Evolutionary conservation across 257 asterid species (phyloP), one percentile per base, ranked within the genome.

Genomic region (Linaria vulgaris): DNA sequence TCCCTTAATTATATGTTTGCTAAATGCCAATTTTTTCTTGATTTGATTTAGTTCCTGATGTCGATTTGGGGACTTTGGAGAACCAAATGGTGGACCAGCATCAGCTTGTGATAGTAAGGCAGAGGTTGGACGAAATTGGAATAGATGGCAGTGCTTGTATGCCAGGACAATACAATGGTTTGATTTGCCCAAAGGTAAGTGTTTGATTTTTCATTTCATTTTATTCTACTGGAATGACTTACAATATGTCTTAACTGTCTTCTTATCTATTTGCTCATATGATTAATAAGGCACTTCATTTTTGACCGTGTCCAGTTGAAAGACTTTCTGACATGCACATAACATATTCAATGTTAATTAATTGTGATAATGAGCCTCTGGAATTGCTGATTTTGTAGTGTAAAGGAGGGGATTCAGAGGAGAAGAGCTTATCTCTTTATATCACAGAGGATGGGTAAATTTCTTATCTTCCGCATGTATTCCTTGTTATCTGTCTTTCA

Each of bases 361-460:
- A 3, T 34, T 8, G 9, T 38, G 39, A 39, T 68, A n/a, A 21
- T 69, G 66, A 56, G 64, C 64, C 39, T 39, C 73, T 61, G 49
- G 34, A 55, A 45, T 63, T 67, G 57, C 59, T 74, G 74, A 69
- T 56, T 63, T 74, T 83, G 75, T 69, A 92, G 97, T 92, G 99
- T 72, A 66, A 73, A 64, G 97, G 99, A 56, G 99, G 97, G 59
- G 74, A 50, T 56, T 67, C 86, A 27, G 47, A 27, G 24, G 97
- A 89, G 86, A 89, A 80, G 72, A 87, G 97, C 80, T 79, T 92
- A 38, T 78, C 96, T 37, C 90, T 92, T 79, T 58, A 43, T 39
- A 81, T 92, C 58, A 56, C 71, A 3, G 76, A 46, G 22, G 78
- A 87, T 55, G 94, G 99, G 99, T 92, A 87, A 68, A 65, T 76